These are phyloP conservation scores for Typha latifolia DNA, from an alignment of 176 grass and related monocot genomes.

Conservation along the genomic window DNA sequence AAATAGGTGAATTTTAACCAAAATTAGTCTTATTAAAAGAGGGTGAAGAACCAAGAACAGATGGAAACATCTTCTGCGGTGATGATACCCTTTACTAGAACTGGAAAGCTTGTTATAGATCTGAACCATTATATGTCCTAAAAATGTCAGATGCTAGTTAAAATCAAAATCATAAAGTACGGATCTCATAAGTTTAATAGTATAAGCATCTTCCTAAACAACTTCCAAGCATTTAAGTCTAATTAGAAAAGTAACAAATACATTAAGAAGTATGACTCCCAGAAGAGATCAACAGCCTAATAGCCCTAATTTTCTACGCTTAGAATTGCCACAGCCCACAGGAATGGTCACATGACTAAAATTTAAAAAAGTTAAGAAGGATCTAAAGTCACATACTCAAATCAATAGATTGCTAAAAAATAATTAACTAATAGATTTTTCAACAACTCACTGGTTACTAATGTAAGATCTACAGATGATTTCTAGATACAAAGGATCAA, in stretches of 20 bases:
- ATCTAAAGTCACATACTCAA: no score
- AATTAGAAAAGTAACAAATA: no score
- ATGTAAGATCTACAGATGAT: background rate
- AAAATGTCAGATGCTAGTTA: constrained; percentile 1
- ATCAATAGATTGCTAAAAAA: no score
- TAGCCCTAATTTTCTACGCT: no score
- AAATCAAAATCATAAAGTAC: background rate
- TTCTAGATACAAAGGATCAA: background rate
- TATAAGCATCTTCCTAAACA: no score
- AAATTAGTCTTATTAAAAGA: background rate
- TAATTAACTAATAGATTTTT: no score
- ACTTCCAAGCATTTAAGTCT: no score
- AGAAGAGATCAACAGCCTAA: no score
- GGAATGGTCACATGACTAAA: no score
- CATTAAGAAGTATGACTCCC: no score
- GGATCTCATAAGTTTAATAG: constrained; percentile 6
- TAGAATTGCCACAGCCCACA: no score
- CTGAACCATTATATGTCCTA: constrained; percentile 76
- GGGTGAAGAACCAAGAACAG: background rate
- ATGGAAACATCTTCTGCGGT: constrained; percentile 52
- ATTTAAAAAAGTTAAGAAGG: no score
- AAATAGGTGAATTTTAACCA: background rate
- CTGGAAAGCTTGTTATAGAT: constrained; percentile 64
- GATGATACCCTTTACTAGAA: constrained; percentile 70
- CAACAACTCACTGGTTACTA: background rate